Base-by-base conservation (phyloP, 495 filamentous ascomycete species). In the Lophiostoma macrostomum region DNA sequence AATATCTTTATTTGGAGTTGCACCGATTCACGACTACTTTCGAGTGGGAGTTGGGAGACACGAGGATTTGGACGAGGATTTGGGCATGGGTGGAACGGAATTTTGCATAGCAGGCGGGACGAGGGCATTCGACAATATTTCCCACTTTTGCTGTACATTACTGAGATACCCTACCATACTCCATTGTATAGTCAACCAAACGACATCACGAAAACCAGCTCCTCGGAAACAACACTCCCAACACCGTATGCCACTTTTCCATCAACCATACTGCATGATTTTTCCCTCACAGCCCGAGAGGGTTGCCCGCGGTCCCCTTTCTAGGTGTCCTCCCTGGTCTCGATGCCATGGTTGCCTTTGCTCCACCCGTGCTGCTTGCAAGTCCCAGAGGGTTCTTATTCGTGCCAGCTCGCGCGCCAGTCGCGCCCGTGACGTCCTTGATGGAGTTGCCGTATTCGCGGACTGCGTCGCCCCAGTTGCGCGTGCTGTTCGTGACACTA, bases 381-480 rank as follows among this genome's bases (percentile, higher is more conserved):
- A 77, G 55, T 3, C 74, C 74, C 0, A 77, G 39, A 0, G 74
- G 74, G 39, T 77, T 77, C 11, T 51, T 60, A 0, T 67, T 66
- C 0, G 74, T 76, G 11, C 65, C 48, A 3, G 65, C 56, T 7
- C 74, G 58, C 2, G 53, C 1, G 1, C 74, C 74, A 0, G 40
- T 58, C 4, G 72, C 73, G 10, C 67, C 68, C 0, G 72, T 73
- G 2, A 60, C 59, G 53, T 77, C 74, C 37, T 73, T 75, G 54
- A 77, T 68, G 43, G 65, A 67, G 64, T 77, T 77, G 29, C 72
- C 74, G 50, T 71, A 73, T 39, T 72, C 69, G 48, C 70, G 70
- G 19, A 73, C 71, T 50, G 67, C 65, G 53, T 71, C 63, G 23
- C 68, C 74, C 68, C 70, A 76, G 36, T 50, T 52, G 18, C 64